Percentiles rank a stretch among this genome's conserved stretches.
These are phyloP conservation scores for Arthrobotrys musiformis DNA, from an alignment of 2,329 filamentous ascomycete genomes.

Conservation along the genomic window DNA sequence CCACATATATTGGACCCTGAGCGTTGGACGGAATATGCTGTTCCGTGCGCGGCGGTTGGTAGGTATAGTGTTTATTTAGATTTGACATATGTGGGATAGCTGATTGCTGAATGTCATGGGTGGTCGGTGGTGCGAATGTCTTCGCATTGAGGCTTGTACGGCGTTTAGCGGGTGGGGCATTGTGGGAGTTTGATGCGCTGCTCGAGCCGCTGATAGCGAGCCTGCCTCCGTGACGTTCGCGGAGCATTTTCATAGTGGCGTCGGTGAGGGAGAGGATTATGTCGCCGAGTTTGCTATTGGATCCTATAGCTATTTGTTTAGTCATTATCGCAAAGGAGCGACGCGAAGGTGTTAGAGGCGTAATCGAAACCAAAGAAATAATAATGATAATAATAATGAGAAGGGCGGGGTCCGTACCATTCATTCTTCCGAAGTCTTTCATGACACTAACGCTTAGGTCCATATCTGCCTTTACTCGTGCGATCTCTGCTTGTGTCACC, in stretches of 20 bases:
- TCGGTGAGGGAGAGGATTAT: constrained; percentile 48
- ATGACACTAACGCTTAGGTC: constrained; percentile 75
- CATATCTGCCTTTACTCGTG: constrained; percentile 74
- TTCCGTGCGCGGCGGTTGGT: constrained; percentile 23
- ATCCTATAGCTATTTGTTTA: constrained; percentile 9
- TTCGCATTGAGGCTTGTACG: constrained; percentile 31
- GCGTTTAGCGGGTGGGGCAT: constrained; percentile 16
- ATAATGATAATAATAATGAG: neutral
- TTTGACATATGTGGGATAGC: constrained; percentile 40
- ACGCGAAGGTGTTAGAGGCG: no score
- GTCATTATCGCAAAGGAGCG: neutral
- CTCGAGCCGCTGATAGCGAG: neutral
- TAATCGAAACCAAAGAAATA: no score
- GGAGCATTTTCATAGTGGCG: constrained; percentile 49
- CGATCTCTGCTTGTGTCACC: constrained; percentile 70
- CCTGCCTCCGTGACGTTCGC: constrained; percentile 38
- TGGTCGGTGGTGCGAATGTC: constrained; percentile 36
- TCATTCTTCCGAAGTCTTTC: constrained; percentile 72
- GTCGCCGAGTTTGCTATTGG: constrained; percentile 42
- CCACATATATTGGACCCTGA: constrained; percentile 19
- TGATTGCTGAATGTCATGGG: constrained; percentile 31
- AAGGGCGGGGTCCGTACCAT: constrained; percentile 67
- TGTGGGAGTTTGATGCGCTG: neutral
- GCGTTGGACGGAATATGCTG: constrained; percentile 3
- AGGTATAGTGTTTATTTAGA: constrained; percentile 36